These are phyloP conservation scores for Lodderomyces elongisporus DNA, from an alignment of 1,139 yeast genomes.

Conservation along the genomic window DNA sequence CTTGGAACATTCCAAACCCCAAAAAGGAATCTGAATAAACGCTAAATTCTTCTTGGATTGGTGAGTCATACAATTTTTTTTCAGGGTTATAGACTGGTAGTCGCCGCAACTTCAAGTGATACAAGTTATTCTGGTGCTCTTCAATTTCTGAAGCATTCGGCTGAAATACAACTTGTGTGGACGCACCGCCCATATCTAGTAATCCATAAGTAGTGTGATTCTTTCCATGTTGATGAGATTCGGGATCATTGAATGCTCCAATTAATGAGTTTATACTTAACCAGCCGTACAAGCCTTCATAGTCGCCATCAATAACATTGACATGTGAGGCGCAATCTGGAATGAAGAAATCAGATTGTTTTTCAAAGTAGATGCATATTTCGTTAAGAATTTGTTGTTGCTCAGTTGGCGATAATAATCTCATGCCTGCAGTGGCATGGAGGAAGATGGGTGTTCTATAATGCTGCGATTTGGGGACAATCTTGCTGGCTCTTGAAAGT, in stretches of 20 bases:
- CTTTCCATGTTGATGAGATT: conserved; percentile 45
- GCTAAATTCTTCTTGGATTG: conserved; percentile 32
- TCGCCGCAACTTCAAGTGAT: conserved; percentile 44
- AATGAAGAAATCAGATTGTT: conserved; percentile 52
- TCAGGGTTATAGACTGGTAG: conserved; percentile 18
- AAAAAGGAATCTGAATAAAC: conserved; percentile 71
- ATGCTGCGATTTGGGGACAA: conserved; percentile 66
- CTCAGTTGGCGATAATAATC: conserved; percentile 54
- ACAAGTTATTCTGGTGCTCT: conserved; percentile 53
- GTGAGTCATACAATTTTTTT: conserved; percentile 11
- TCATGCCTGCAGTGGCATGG: conserved; percentile 80
- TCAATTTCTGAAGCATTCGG: conserved; percentile 55
- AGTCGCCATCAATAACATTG: conserved; percentile 67
- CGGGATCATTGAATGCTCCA: conserved; percentile 51
- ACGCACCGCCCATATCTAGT: conserved; percentile 86
- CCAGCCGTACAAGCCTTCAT: conserved; percentile 84
- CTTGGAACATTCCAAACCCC: conserved; percentile 74
- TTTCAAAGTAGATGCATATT: conserved; percentile 52
- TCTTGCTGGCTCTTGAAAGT: conserved; percentile 48
- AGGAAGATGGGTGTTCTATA: conserved; percentile 70
- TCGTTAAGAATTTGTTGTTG: conserved; percentile 47
- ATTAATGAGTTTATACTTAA: conserved; percentile 65
- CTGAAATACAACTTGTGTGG: conserved; percentile 77
- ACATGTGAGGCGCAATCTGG: conserved; percentile 58
- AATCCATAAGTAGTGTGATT: conserved; percentile 64